Evolutionary conservation across 148 eudicot genomes (phyloP), one percentile per base, ranked within the genome.

Genomic region (Heliosperma pusillum): DNA sequence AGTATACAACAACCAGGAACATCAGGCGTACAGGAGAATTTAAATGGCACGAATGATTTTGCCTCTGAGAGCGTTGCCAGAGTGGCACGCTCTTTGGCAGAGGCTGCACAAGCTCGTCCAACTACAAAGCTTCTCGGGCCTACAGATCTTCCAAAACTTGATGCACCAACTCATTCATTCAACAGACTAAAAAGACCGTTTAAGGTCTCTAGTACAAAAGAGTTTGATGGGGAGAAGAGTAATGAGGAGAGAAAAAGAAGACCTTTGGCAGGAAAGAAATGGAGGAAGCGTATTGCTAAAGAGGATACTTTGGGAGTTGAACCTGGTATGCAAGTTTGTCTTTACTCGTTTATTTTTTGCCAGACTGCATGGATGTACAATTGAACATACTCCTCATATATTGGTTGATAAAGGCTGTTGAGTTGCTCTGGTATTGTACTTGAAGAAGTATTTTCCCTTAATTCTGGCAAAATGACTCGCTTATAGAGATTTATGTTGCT

Each of bases 41-140:
- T 72, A 17, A 78, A 69, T 33, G 81, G 75, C 58, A 27, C 40
- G 67, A 80, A 56, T 66, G 87, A 83, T 80, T 82, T 80, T 84
- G 88, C 92, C 78, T 83, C 89, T 76, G 80, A 85, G 40, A 95
- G 96, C 82, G 91, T 88, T 75, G 91, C 83, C 47, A 89, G 83
- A 81, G 87, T 79, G 80, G 96, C 74, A 19, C 80, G 63, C 72
- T 89, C 87, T 61, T 89, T 95, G 42, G 82, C 90, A 80, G 84
- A 89, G 84, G 97, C 97, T 82, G 86, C 83, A 42, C 83, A 90
- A 82, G 89, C 92, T 78, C 99, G 99, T 29, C 96, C 97, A 75
- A 85, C 91, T 40, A 89, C 91, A 3, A 95, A 85, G 85, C 86
- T 95, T 80, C 92, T 95, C 69, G 86, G 89, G 62, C 80, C 89